Percentiles rank a stretch among this genome's conserved stretches.
These are phyloP conservation scores for Fusarium dlaminii DNA, from an alignment of 2,329 filamentous ascomycete species.

Conservation along the genomic window DNA sequence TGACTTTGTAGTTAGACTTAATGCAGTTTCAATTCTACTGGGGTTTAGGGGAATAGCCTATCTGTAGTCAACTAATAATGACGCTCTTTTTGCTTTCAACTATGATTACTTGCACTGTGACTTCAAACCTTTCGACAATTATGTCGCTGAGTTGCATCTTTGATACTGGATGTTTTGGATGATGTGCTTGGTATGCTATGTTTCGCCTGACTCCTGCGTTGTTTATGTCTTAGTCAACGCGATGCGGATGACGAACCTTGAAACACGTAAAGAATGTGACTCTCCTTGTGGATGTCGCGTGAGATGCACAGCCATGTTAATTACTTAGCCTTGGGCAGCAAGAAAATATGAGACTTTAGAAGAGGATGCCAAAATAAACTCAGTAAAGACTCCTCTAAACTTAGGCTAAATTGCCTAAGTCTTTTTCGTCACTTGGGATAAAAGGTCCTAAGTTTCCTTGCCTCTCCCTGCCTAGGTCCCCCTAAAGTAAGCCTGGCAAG, in stretches of 20 bases:
- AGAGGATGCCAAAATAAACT: neutral
- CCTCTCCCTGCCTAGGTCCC: neutral
- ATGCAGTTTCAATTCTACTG: constrained; percentile 11
- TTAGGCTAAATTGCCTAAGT: neutral
- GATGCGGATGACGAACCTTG: neutral
- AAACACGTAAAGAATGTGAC: neutral
- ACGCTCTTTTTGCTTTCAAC: neutral
- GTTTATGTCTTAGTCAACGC: neutral
- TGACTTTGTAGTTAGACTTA: constrained; percentile 24
- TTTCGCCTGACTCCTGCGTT: neutral
- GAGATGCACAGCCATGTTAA: neutral
- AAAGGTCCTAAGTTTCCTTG: neutral
- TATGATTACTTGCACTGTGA: neutral
- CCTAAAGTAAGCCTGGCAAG: neutral
- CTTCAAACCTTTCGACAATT: neutral
- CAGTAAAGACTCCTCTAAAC: neutral
- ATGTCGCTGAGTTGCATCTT: neutral
- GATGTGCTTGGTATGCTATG: neutral
- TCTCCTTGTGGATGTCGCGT: neutral
- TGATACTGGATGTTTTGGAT: neutral
- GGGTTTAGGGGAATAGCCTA: constrained; percentile 20
- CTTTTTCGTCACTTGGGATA: neutral
- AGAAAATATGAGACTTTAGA: neutral
- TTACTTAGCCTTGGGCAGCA: neutral
- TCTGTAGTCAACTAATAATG: constrained; percentile 12